These are phyloP conservation scores for Dacryopinax primogenitus DNA, from an alignment of 768 basidiomycete genomes.

Conservation along the genomic window DNA sequence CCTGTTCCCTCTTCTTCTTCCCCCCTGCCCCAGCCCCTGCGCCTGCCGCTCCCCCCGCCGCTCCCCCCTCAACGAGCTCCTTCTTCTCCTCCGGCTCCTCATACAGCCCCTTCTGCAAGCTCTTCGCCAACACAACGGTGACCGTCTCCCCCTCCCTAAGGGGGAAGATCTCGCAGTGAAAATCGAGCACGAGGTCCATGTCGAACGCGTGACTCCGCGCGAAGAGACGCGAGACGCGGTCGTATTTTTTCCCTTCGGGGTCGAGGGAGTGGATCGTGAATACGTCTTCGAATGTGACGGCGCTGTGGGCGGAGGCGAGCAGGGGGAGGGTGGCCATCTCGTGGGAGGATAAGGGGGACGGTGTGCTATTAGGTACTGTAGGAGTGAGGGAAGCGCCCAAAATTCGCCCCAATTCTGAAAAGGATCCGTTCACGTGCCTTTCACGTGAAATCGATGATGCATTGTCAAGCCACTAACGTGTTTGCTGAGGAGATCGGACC, in stretches of 20 bases:
- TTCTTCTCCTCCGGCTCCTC: conserved; percentile 19
- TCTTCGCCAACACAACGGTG: conserved; percentile 61
- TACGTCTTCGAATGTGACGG: conserved; percentile 85
- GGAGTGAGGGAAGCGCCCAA: not conserved
- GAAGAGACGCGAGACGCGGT: conserved; percentile 87
- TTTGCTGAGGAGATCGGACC: too few species aligned
- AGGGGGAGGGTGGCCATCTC: not conserved
- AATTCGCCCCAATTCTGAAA: not conserved
- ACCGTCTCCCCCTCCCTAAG: conserved; percentile 55
- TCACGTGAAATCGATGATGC: not conserved
- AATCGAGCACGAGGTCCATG: conserved; percentile 88
- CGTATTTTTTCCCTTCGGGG: conserved; percentile 93
- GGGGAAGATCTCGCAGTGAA: conserved; percentile 83
- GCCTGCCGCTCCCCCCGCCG: not conserved
- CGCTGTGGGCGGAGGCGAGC: not conserved
- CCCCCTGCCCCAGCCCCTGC: conserved; percentile 34
- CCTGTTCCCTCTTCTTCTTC: conserved; percentile 41
- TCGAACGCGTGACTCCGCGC: conserved; percentile 82
- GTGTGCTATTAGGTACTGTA: not conserved
- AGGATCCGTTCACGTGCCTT: not conserved
- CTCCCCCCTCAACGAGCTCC: not conserved
- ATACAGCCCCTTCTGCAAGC: conserved; percentile 15
- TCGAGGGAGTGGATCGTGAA: conserved; percentile 77
- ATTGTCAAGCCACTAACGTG: too few species aligned
- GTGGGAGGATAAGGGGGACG: not conserved